A percentile compares a stretch with the other conserved stretches of the same genome.
phyloP scores from a whole-genome alignment of 352 stramenopile genomes.

The Salisapilia sapeloensis region DNA sequence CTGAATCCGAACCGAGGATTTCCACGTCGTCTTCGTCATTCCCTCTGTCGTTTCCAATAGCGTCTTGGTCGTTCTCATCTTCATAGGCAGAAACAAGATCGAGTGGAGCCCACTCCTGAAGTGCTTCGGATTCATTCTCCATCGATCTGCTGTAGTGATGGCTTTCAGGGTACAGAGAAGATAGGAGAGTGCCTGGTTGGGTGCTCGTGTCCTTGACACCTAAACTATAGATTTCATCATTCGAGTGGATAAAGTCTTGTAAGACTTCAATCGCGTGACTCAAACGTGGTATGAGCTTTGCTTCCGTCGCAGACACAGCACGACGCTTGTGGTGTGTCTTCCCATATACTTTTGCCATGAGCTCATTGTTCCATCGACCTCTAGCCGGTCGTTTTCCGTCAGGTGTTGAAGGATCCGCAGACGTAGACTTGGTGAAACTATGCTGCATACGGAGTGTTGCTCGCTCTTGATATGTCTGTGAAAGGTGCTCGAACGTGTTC shows the following conservation, averaged over 20 bases:
- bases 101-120: no score
- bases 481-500: slow-evolving; percentile 15
- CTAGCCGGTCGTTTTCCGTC: no score
- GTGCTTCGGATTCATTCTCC: no score
- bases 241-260: slow-evolving; percentile 20
- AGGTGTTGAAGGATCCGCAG: no score
- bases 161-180: no score
- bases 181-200: no score
- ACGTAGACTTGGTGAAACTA: no score
- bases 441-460: slow-evolving; percentile 51
- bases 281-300: slow-evolving; percentile 45
- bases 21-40: slow-evolving; percentile 2
- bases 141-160: no score
- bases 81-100: slow-evolving; percentile 15
- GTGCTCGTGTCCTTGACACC: no score
- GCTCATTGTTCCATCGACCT: slow-evolving; percentile 23
- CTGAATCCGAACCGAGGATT: no score
- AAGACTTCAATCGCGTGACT: slow-evolving; percentile 41
- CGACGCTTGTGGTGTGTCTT: slow-evolving; percentile 35
- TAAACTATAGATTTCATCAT: no score
- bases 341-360: slow-evolving; percentile 36
- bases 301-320: slow-evolving; percentile 30
- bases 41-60: not conserved
- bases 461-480: slow-evolving; percentile 36
- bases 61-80: slow-evolving; percentile 8